Evolutionary conservation across 805 yeast species (phyloP), one percentile per base, ranked within the genome.

Genomic region (Scheffersomyces coipomensis): DNA sequence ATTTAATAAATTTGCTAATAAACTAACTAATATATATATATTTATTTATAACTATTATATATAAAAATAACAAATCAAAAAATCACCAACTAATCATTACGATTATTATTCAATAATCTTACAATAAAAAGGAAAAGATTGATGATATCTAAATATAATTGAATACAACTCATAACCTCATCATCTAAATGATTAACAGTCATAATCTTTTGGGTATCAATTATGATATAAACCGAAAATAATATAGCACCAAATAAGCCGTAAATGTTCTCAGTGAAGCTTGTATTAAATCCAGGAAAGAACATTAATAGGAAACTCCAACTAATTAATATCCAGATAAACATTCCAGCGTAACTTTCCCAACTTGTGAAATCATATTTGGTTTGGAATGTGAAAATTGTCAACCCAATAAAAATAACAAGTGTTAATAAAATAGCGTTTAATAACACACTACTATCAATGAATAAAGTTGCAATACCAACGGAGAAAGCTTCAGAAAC

Each of bases 171-270:
- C 29, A 79, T 75, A n/a, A 88, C 75, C 53, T 87, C 96, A 49
- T 89, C 96, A 49, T 88, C 96, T 31, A 88, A 81, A 52, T 82
- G 83, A 49, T 72, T 79, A 40, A 78, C 80, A 55, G 83, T 80
- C 79, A 88, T 75, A 40, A 88, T 78, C 49, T 79, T 58, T 61
- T 88, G 96, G 16, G 96, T 88, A 59, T 88, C 97, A 33, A 87
- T 78, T 36, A 88, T 62, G 42, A 89, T 74, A 55, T 83, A 88
- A 4, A 80, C 77, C 11, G 83, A 70, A 62, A 88, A 88, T 2
- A 88, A 62, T 30, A 83, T 52, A 4, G 95, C 93, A 18, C 93
- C 95, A 32, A 83, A 56, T 45, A 80, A 78, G 23, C 89, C 78
- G 64, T 85, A 88, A 3, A 81, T 62, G 46, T 84, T 58, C 50